phyloP scores from a whole-genome alignment of 805 yeast genomes.

The Saccharomycopsis schoenii region DNA sequence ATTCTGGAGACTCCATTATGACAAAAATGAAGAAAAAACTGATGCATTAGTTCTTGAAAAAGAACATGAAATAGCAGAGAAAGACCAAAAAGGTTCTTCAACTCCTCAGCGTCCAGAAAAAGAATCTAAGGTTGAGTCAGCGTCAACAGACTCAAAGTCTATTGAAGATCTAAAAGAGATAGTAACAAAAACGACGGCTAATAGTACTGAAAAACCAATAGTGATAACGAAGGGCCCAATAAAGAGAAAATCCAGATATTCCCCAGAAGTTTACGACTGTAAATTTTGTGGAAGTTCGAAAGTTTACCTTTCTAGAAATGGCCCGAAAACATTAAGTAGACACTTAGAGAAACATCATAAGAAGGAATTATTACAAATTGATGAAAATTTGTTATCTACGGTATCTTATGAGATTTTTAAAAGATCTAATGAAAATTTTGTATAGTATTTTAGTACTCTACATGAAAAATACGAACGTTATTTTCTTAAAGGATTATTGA shows the following conservation, averaged over 20 bases:
- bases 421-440: background rate
- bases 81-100: background rate
- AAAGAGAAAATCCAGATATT: background rate
- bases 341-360: constrained; percentile 17
- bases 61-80: background rate
- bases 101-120: background rate
- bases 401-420: background rate
- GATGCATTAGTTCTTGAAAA: background rate
- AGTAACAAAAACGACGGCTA: background rate
- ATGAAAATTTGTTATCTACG: background rate
- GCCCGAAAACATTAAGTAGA: constrained; percentile 16
- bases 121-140: background rate
- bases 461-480: background rate
- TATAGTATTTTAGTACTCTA: background rate
- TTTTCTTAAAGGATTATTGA: too few relatives aligned
- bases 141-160: background rate
- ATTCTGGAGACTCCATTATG: constrained; percentile 13
- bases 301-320: constrained; percentile 16
- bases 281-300: constrained; percentile 10
- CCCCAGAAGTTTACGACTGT: constrained; percentile 14
- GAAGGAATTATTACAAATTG: constrained; percentile 10
- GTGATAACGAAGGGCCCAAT: background rate
- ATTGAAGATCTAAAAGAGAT: background rate
- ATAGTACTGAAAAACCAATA: background rate
- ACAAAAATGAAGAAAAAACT: constrained; percentile 6